Conservation (phyloP, 305 asterid species). For the Ruellia speciosa region DNA sequence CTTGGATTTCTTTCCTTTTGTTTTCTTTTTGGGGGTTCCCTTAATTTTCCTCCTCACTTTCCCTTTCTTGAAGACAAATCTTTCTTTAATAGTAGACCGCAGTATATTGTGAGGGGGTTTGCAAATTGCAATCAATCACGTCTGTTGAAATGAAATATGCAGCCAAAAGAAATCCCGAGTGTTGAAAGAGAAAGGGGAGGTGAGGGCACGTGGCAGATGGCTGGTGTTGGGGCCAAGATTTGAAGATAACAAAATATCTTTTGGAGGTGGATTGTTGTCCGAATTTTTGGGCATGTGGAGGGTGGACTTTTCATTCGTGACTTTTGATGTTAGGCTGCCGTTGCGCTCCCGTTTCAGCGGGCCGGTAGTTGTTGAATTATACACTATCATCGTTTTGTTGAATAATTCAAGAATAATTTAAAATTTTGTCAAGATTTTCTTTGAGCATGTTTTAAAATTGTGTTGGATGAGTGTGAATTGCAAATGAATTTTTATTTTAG, state of each 20-base stretch:
- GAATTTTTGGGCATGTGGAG: neutral
- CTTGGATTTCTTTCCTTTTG: neutral
- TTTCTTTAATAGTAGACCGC: too few species aligned
- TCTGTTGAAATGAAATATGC: neutral
- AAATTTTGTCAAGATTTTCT: too few species aligned
- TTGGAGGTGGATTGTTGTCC: neutral
- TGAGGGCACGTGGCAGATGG: conserved; percentile 27
- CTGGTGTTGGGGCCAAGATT: conserved; percentile 20
- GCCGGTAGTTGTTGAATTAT: too few species aligned
- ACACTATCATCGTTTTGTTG: too few species aligned
- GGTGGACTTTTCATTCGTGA: neutral
- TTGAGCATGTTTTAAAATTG: too few species aligned
- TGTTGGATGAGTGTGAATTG: too few species aligned
- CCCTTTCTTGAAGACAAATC: neutral
- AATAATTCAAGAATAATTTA: too few species aligned
- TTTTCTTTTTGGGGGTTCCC: neutral
- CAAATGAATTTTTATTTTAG: too few species aligned
- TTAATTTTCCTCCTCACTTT: neutral
- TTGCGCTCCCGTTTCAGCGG: too few species aligned
- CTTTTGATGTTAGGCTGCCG: too few species aligned
- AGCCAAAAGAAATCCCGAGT: neutral
- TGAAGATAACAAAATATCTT: conserved; percentile 23
- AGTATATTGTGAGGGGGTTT: too few species aligned
- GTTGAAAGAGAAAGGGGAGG: conserved; percentile 13
- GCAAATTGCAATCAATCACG: neutral